Conservation (phyloP, 352 stramenopile species). For the Globisporangium polare region DNA sequence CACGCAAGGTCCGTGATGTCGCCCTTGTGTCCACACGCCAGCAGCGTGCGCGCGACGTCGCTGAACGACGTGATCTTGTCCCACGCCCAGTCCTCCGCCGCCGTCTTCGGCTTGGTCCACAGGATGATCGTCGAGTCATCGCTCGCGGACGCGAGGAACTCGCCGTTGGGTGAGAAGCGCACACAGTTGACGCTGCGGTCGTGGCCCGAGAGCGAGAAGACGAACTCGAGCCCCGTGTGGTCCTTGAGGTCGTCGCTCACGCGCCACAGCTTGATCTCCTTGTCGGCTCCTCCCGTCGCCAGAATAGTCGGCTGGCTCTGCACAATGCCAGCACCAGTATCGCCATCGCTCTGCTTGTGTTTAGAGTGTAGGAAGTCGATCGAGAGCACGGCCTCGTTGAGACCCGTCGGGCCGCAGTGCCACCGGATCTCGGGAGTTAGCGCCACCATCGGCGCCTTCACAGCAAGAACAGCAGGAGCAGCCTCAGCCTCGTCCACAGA, state of each 20-base stretch:
- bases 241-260: conserved; percentile 33
- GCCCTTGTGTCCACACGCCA: conserved; percentile 80
- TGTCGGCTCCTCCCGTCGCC: conserved; percentile 82
- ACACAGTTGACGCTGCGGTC: conserved; percentile 90
- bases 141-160: conserved; percentile 83
- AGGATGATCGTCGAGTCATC: conserved; percentile 89
- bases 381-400: conserved; percentile 86
- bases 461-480: not conserved
- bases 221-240: conserved; percentile 52
- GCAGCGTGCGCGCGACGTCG: conserved; percentile 70
- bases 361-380: conserved; percentile 63
- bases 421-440: conserved; percentile 83
- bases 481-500: not conserved
- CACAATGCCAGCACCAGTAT: not conserved
- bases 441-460: conserved; percentile 36
- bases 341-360: not conserved
- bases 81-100: conserved; percentile 69
- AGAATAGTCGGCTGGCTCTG: conserved; percentile 29
- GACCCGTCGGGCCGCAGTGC: conserved; percentile 79
- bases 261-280: conserved; percentile 87
- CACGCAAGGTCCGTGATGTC: conserved; percentile 93
- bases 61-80: conserved; percentile 74
- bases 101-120: conserved; percentile 74
- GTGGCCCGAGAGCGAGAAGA: conserved; percentile 85
- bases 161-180: conserved; percentile 87